A percentile compares a stretch with the other conserved stretches of the same genome.
These are phyloP conservation scores for Ceratobasidium sp. DNA, from an alignment of 1,284 basidiomycete genomes.

Conservation along the genomic window DNA sequence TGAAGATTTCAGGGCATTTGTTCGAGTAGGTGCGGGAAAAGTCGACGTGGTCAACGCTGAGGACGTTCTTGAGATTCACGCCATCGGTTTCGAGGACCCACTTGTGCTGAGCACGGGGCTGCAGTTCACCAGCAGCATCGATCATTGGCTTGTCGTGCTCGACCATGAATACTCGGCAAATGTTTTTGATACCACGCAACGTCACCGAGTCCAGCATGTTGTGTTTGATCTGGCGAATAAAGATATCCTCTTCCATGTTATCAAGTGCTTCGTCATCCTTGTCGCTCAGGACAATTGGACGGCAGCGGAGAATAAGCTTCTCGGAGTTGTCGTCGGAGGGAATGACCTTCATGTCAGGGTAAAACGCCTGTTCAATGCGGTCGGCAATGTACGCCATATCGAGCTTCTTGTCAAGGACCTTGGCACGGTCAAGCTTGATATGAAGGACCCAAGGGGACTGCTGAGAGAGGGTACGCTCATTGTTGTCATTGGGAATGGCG, in stretches of 20 bases:
- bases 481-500: constrained; percentile 97
- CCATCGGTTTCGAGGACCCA: constrained; percentile 99
- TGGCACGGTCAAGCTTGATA: constrained; percentile 94
- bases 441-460: constrained; percentile 98
- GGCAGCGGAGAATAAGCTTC: constrained; percentile 96
- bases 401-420: constrained; percentile 97
- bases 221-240: constrained; percentile 94
- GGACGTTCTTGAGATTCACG: constrained; percentile 90
- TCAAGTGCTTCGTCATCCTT: constrained; percentile 87
- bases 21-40: constrained; percentile 93
- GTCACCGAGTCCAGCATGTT: constrained; percentile 97
- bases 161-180: constrained; percentile 92
- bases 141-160: constrained; percentile 83
- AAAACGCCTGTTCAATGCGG: constrained; percentile 93
- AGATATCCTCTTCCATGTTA: constrained; percentile 90
- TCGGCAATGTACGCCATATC: constrained; percentile 96
- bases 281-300: constrained; percentile 87
- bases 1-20: constrained; percentile 94
- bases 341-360: constrained; percentile 96
- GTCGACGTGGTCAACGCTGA: constrained; percentile 95
- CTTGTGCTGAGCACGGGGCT: constrained; percentile 67
- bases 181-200: constrained; percentile 89
- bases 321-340: constrained; percentile 99
- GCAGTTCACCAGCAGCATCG: constrained; percentile 68
- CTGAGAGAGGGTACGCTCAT: constrained; percentile 87